Conservation (phyloP, 371 early-diverging fungal genomes). For the Mortierella sp. region DNA sequence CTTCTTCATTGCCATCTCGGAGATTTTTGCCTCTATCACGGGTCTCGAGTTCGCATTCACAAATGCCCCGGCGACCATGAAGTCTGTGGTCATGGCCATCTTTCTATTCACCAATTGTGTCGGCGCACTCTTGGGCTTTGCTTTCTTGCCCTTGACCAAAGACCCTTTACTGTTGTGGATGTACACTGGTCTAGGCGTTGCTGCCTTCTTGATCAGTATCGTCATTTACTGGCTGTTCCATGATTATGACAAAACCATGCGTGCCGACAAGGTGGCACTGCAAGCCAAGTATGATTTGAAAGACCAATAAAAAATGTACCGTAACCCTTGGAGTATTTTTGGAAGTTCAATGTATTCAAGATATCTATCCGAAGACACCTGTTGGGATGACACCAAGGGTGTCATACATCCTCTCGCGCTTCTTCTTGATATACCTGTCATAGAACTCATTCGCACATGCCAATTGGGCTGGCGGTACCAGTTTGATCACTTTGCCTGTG, state of each 20-base stretch:
- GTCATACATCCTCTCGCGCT: slow-evolving; percentile 20
- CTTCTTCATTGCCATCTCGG: slow-evolving; percentile 64
- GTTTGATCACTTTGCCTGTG: slow-evolving; percentile 11
- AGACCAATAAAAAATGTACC: not conserved
- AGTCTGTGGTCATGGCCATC: slow-evolving; percentile 78
- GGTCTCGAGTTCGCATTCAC: slow-evolving; percentile 85
- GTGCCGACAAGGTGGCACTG: slow-evolving; percentile 19
- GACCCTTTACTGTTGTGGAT: slow-evolving; percentile 74
- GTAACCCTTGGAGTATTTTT: not conserved
- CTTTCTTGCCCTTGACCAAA: slow-evolving; percentile 67
- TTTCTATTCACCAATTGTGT: slow-evolving; percentile 76
- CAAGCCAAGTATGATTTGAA: slow-evolving; percentile 32
- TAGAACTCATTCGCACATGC: slow-evolving; percentile 35
- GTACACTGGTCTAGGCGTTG: slow-evolving; percentile 65
- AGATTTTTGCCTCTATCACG: slow-evolving; percentile 78
- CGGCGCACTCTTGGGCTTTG: slow-evolving; percentile 71
- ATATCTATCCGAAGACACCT: not conserved
- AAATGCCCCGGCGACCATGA: slow-evolving; percentile 76
- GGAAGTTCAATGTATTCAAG: not conserved
- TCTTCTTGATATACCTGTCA: slow-evolving; percentile 26
- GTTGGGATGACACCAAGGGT: slow-evolving; percentile 6
- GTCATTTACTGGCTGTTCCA: slow-evolving; percentile 51
- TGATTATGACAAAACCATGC: slow-evolving; percentile 43
- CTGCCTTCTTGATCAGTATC: slow-evolving; percentile 54
- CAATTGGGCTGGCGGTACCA: slow-evolving; percentile 19